Evolutionary conservation across 2,329 filamentous ascomycete genomes (phyloP), one percentile per base, ranked within the genome.

Genomic region (Cercospora brassicicola): DNA sequence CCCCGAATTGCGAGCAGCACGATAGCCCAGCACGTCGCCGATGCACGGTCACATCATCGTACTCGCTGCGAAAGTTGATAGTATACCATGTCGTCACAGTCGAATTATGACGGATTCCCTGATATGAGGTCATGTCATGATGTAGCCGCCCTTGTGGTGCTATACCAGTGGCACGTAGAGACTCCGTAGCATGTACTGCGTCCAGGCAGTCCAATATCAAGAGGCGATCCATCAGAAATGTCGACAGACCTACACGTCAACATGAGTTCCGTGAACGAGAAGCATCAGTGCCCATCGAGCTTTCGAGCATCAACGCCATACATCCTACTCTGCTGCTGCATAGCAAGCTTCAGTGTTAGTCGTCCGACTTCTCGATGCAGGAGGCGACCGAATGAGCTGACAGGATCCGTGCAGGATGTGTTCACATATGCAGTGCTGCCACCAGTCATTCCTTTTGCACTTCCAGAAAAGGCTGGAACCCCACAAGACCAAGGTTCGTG

Each of bases 341-440:
- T 51, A 51, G 45, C 45, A 51, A 51, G 45, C 20, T 51, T 51
- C 20, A 23, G 45, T 51, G 45, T 51, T 26, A 20, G 45, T 23
- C 9, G 5, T 51, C 45, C 45, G 10, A 11, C 45, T 26, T 20
- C 18, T 51, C 18, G n/a, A 51, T 20, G 45, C 45, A 26, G 45
- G 10, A 23, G n/a, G 10, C n/a, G 18, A 20, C 39, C 39, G 10
- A 45, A 51, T 20, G 20, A 51, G 45, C 45, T 51, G 45, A 51
- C 45, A 51, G 23, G 11, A 51, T 26, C 45, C 4, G 23, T 59
- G 5, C 56, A 59, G 62, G 62, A 64, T 51, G 39, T 64, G 11
- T 64, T 57, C 30, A 26, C 51, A 36, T 64, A 64, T 30, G 62
- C 48, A 13, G 42, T 64, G 48, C 31, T 64, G 30, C 48, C 62